These are phyloP conservation scores for Brassica carinata DNA, from an alignment of 345 rosid species.

Conservation along the genomic window DNA sequence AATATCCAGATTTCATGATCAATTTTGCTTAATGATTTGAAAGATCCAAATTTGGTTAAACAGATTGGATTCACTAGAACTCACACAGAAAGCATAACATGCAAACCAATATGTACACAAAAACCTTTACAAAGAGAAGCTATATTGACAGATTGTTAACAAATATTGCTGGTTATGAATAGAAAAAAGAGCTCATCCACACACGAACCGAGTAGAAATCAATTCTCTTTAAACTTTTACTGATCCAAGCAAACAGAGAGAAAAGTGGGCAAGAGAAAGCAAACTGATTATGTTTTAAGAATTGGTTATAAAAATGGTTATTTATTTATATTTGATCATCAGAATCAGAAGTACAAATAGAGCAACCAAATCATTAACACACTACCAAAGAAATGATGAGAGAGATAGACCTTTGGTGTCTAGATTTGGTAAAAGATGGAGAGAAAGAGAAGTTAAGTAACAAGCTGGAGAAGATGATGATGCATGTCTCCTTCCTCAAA, in stretches of 20 bases:
- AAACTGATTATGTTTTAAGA: background rate
- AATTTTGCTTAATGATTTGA: conserved; percentile 10
- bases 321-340: background rate
- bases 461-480: conserved; percentile 31
- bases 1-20: conserved; percentile 5
- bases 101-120: conserved; percentile 22
- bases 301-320: background rate
- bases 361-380: conserved; percentile 29
- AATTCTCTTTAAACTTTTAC: conserved; percentile 13
- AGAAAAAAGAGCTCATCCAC: background rate
- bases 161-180: background rate
- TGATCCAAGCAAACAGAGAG: conserved; percentile 27
- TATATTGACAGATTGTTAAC: background rate
- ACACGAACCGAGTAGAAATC: conserved; percentile 10
- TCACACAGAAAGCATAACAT: conserved; percentile 22
- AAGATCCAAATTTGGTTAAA: too few relatives aligned
- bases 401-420: conserved; percentile 34
- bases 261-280: conserved; percentile 20
- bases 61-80: background rate
- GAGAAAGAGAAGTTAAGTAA: conserved; percentile 36
- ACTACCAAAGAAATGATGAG: conserved; percentile 21
- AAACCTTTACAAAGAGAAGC: conserved; percentile 3
- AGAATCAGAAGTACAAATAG: conserved; percentile 21
- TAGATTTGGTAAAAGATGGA: conserved; percentile 36
- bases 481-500: conserved; percentile 49